Percentiles rank a stretch among this genome's conserved stretches.
Conservation (phyloP, 2,329 filamentous ascomycete genomes). For the Zasmidium cellare region DNA sequence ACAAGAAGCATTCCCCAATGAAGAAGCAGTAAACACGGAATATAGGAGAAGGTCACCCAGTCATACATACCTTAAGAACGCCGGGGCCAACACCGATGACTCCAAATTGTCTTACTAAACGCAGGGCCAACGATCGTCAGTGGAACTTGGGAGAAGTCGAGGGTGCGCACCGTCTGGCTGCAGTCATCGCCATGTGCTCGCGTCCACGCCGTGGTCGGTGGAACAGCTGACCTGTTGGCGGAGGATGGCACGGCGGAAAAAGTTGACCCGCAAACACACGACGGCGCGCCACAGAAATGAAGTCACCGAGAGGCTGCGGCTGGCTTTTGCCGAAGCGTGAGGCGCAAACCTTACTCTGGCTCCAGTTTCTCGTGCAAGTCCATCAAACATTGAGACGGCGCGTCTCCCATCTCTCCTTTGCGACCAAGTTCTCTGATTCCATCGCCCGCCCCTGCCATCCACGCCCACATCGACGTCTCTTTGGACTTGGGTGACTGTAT, state of each 20-base stretch:
- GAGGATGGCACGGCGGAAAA: too few species aligned
- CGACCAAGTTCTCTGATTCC: constrained; percentile 4
- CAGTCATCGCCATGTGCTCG: background rate
- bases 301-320: background rate
- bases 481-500: constrained; percentile 4
- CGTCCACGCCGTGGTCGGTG: background rate
- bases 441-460: constrained; percentile 8
- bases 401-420: constrained; percentile 1
- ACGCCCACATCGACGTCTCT: constrained; percentile 5
- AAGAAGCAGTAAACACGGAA: background rate
- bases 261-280: too few species aligned
- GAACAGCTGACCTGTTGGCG: background rate
- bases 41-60: background rate
- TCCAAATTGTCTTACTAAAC: background rate
- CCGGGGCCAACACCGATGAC: background rate
- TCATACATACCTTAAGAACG: background rate
- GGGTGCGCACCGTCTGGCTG: background rate
- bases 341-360: background rate
- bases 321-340: background rate
- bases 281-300: too few species aligned
- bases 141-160: background rate
- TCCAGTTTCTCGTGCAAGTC: background rate
- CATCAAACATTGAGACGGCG: background rate
- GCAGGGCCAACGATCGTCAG: background rate
- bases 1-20: background rate